Conservation (phyloP, 225 moss, liverwort and hornwort species). For the Physcomitrium patens region DNA sequence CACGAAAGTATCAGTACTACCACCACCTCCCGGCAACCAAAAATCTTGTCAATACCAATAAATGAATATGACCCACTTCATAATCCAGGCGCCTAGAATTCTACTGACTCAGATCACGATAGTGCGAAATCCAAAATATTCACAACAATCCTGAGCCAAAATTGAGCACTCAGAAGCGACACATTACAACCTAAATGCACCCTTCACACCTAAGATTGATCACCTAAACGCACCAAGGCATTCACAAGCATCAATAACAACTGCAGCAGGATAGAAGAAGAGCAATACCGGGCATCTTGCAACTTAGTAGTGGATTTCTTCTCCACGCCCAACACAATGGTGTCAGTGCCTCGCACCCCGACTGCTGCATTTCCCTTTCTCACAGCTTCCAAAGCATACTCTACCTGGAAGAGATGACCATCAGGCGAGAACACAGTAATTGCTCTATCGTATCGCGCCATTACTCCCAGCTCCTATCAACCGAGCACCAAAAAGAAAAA, state of each 20-base stretch:
- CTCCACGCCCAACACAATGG: conserved; percentile 74
- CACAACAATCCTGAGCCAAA: not conserved
- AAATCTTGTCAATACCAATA: not conserved
- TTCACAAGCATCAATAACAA: not conserved
- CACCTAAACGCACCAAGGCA: not conserved
- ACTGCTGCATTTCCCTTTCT: conserved; percentile 79
- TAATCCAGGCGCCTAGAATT: not conserved
- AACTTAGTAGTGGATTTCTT: conserved; percentile 79
- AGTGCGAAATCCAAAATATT: not conserved
- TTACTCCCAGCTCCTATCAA: conserved; percentile 18
- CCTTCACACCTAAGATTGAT: not conserved
- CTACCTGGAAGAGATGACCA: conserved; percentile 76
- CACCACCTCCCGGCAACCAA: not conserved
- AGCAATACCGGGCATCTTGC: conserved; percentile 68
- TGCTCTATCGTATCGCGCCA: conserved; percentile 81
- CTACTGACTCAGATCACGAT: not conserved
- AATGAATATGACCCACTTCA: not conserved
- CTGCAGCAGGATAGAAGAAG: not conserved
- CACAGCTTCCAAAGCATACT: conserved; percentile 76
- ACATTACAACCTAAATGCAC: not conserved
- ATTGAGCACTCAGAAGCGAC: not conserved
- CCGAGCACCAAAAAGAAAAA: not conserved
- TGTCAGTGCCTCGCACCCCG: conserved; percentile 71
- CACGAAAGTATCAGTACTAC: not conserved
- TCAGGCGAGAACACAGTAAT: conserved; percentile 79